A percentile compares a stretch with the other conserved stretches of the same genome.
These are phyloP conservation scores for Rubroboletus satanas DNA, from an alignment of 768 basidiomycete species.

Conservation along the genomic window DNA sequence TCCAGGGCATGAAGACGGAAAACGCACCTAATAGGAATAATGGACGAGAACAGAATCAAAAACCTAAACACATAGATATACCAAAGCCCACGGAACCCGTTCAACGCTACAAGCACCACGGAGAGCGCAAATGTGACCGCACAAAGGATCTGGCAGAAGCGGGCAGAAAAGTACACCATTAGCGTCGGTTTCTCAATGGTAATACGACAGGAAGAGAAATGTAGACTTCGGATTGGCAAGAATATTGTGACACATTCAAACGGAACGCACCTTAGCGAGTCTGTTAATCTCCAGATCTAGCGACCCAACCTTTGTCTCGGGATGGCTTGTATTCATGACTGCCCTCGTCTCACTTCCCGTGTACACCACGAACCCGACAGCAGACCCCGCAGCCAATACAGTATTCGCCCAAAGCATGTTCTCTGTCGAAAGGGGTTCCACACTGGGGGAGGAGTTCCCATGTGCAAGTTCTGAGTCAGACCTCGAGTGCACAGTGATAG, in stretches of 20 bases:
- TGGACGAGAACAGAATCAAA: constrained; percentile 95
- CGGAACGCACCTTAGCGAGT: constrained; percentile 74
- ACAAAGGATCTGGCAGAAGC: constrained; percentile 71
- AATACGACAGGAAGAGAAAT: background rate
- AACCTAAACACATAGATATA: constrained; percentile 96
- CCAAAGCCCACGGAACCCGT: constrained; percentile 94
- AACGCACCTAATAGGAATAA: constrained; percentile 94
- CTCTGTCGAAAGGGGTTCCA: constrained; percentile 89
- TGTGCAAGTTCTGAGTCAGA: constrained; percentile 32
- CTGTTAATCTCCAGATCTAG: constrained; percentile 93
- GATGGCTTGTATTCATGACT: constrained; percentile 98
- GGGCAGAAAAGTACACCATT: background rate
- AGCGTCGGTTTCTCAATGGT: background rate
- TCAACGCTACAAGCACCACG: constrained; percentile 87
- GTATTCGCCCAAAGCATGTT: constrained; percentile 98
- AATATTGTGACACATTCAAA: background rate
- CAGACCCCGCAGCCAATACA: constrained; percentile 91
- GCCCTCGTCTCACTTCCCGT: constrained; percentile 94
- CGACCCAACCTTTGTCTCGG: constrained; percentile 89
- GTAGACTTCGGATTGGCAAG: background rate
- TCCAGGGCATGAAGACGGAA: background rate
- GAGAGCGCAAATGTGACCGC: constrained; percentile 91
- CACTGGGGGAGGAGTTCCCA: constrained; percentile 37
- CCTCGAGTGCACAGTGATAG: constrained; percentile 67
- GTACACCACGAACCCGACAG: constrained; percentile 89